A percentile compares a stretch with the other conserved stretches of the same genome.
phyloP scores from a whole-genome alignment of 1,284 basidiomycete species.

The Sporisorium iseilematis-ciliati region DNA sequence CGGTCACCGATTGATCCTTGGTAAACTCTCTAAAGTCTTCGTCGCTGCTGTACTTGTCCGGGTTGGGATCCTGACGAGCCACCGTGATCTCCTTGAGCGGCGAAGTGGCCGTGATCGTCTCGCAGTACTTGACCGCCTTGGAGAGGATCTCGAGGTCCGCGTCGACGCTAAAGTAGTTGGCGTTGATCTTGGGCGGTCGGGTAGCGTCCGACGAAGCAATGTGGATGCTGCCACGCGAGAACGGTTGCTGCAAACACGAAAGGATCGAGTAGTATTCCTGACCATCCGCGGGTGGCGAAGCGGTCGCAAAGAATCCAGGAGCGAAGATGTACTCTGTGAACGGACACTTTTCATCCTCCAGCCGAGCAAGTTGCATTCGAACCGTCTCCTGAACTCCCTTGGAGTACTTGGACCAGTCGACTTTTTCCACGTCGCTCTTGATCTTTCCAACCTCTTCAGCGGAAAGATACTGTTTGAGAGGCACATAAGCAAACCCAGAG shows the following conservation, averaged over 20 bases:
- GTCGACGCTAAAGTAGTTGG: slow-evolving; percentile 53
- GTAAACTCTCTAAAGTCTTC: slow-evolving; percentile 49
- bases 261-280: slow-evolving; percentile 59
- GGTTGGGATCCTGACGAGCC: slow-evolving; percentile 44
- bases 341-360: slow-evolving; percentile 51
- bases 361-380: slow-evolving; percentile 43
- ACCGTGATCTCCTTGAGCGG: slow-evolving; percentile 48
- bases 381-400: slow-evolving; percentile 50
- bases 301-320: slow-evolving; percentile 55
- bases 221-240: slow-evolving; percentile 58
- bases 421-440: slow-evolving; percentile 32
- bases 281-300: slow-evolving; percentile 43
- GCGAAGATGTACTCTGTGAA: slow-evolving; percentile 62
- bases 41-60: slow-evolving; percentile 38
- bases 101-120: slow-evolving; percentile 32
- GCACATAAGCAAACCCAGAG: slow-evolving; percentile 56
- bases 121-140: slow-evolving; percentile 54
- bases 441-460: slow-evolving; percentile 45
- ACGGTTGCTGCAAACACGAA: slow-evolving; percentile 54
- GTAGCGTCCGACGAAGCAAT: slow-evolving; percentile 33
- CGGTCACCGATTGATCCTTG: slow-evolving; percentile 54
- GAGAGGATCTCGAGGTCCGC: slow-evolving; percentile 59
- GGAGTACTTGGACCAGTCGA: slow-evolving; percentile 46
- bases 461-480: slow-evolving; percentile 49
- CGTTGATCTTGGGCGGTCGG: slow-evolving; percentile 48